Base-by-base conservation (phyloP, 805 yeast genomes). In the Kuraishia hungarica region DNA sequence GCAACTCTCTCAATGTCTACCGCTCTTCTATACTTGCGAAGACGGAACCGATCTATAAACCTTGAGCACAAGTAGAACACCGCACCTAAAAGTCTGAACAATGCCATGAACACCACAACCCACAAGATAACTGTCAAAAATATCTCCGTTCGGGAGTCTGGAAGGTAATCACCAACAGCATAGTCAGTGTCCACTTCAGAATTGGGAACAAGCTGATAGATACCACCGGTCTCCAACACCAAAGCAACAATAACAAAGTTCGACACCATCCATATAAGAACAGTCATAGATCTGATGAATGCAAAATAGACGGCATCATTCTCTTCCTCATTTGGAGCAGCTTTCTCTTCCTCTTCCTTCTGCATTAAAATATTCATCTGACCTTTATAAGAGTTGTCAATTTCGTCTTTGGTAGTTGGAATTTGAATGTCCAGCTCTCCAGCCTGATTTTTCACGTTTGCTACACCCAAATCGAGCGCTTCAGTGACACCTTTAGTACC, bases 91-190 rank as follows among this genome's bases (percentile, higher is more conserved):
- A 93, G 86, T 59, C 97, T 76, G 68, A 89, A 85, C 6, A 85
- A 78, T 0, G 98, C 97, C 77, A 90, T 80, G 26, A 85, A 88
- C 2, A 97, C 97, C 49, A 93, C 98, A 43, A 92, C 72, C 97
- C 98, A 93, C 60, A 93, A 74, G 51, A 93, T 86, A 29, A 93
- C 89, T 4, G 94, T 81, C 68, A 93, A 78, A 67, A 90, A 93
- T 6, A 84, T 72, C 47, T 82, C 77, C 1, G 89, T 77, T 68
- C 86, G 77, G 15, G 53, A 57, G 10, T 71, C 64, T 2, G 72
- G 72, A 13, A 69, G 55, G 51, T 55, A 59, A n/a, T 68, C 63
- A 1, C 65, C 63, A 21, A 66, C 71, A 20, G 61, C 58, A 48
- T 67, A 67, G 54, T 66, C 68, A 15, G 43, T 35, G 17, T 35